Evolutionary conservation across 768 basidiomycete genomes (phyloP).

Genomic region (Pleurotus eryngii): DNA sequence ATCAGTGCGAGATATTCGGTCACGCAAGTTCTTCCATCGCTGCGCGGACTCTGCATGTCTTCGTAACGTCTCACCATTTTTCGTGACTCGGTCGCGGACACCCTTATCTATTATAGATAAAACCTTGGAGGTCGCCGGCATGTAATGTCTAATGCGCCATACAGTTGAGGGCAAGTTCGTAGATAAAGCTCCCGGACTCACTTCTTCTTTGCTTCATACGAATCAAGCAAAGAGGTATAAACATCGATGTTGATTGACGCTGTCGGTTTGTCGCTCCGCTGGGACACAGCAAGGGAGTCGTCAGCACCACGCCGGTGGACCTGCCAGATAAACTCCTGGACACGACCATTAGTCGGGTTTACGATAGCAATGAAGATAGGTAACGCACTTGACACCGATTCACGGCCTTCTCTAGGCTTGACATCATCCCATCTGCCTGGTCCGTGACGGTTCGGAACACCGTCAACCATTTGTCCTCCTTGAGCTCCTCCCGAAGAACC

Average conservation of each 20-base stretch:
- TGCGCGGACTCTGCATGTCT: conserved; percentile 86
- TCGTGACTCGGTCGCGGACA: conserved; percentile 88
- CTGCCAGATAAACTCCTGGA: conserved; percentile 83
- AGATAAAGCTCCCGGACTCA: conserved; percentile 28
- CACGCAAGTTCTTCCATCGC: conserved; percentile 77
- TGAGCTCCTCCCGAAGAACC: conserved; percentile 84
- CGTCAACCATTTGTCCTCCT: conserved; percentile 95
- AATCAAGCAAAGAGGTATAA: conserved; percentile 64
- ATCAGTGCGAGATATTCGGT: conserved; percentile 79
- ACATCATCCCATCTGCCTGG: conserved; percentile 98
- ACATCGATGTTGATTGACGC: conserved; percentile 48
- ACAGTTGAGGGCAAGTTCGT: conserved; percentile 9
- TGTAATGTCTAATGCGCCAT: conserved; percentile 68
- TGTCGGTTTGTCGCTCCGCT: conserved; percentile 48
- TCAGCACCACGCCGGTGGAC: conserved; percentile 57
- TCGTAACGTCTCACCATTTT: conserved; percentile 93
- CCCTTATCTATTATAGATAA: conserved; percentile 93
- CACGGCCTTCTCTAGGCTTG: conserved; percentile 89
- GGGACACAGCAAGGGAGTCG: conserved; percentile 45
- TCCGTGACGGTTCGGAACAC: conserved; percentile 92
- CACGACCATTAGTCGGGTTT: conserved; percentile 1
- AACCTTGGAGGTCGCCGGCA: conserved; percentile 90
- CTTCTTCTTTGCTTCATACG: conserved; percentile 89
- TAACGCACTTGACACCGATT: conserved; percentile 78
- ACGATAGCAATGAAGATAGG: background rate